These are phyloP conservation scores for Metarhizium anisopliae DNA, from an alignment of 2,329 filamentous ascomycete species.

Conservation along the genomic window DNA sequence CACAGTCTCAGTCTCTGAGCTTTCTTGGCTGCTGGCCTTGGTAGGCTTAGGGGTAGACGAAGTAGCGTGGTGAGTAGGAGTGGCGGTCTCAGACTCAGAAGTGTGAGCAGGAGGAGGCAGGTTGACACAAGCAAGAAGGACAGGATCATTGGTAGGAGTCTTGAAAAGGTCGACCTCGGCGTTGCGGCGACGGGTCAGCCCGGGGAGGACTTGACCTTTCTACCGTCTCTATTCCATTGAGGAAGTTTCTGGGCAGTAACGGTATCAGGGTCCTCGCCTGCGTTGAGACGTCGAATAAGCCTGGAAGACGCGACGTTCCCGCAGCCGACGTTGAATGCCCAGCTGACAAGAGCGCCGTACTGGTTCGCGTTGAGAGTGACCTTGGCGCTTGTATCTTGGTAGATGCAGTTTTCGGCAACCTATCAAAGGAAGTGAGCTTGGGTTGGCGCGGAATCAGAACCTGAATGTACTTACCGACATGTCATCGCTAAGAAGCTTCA, in stretches of 20 bases:
- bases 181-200: conserved; percentile 30
- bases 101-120: too few species aligned
- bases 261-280: conserved; percentile 28
- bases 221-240: conserved; percentile 35
- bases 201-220: conserved; percentile 27
- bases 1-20: too few species aligned
- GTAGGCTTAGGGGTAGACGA: too few species aligned
- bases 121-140: too few species aligned
- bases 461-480: too few species aligned
- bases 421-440: too few species aligned
- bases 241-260: conserved; percentile 36
- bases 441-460: too few species aligned
- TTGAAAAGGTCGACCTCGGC: conserved; percentile 31
- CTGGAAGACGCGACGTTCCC: conserved; percentile 29
- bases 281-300: conserved; percentile 33
- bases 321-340: conserved; percentile 42
- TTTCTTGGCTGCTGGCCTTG: too few species aligned
- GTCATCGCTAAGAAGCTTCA: too few species aligned
- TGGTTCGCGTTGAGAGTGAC: conserved; percentile 33
- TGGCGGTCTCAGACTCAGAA: too few species aligned
- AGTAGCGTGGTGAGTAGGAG: too few species aligned
- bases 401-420: too few species aligned
- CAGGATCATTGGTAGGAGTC: neutral
- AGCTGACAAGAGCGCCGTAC: conserved; percentile 42
- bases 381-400: neutral